Conservation (phyloP, 176 grass and related monocot genomes). For the Hordeum vulgare region MorexV3_pseudomolecules_assembly NC_058519.1:499378237-499378736, state of each 20-base stretch:
- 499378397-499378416: constrained; percentile 33
- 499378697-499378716: constrained; percentile 13
- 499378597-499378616: constrained; percentile 18
- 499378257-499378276: background rate
- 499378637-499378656: background rate
- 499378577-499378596: constrained; percentile 63
- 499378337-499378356: constrained; percentile 14
- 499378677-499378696: background rate
- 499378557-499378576: constrained; percentile 33
- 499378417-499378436: constrained; percentile 41
- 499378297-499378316: background rate
- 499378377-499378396: constrained; percentile 66
- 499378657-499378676: background rate
- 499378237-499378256: background rate
- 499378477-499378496: constrained; percentile 20
- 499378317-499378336: background rate
- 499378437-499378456: constrained; percentile 49
- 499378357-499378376: constrained; percentile 97
- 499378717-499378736: constrained; percentile 21
- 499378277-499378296: background rate
- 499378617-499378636: constrained; percentile 36
- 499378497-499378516: constrained; percentile 93
- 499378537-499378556: constrained; percentile 34
- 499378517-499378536: constrained; percentile 71
- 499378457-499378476: constrained; percentile 43